Base-by-base conservation (phyloP, 2,329 filamentous ascomycete species). In the Aaosphaeria arxii region DNA sequence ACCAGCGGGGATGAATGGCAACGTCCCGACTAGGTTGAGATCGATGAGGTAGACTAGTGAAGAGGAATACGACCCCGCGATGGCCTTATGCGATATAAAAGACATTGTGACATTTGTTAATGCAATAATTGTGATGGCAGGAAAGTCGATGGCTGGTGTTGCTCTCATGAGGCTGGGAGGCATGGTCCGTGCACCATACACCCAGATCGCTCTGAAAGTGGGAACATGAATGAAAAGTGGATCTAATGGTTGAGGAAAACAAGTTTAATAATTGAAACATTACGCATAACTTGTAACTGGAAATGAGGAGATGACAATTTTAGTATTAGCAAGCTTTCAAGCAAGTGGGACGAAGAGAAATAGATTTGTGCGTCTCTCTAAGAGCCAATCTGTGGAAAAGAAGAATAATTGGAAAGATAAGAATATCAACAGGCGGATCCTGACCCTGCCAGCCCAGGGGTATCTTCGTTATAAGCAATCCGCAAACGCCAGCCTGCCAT, bases 151-250 rank as follows among this genome's bases (percentile, higher is more conserved):
- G 62, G 62, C 58, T 63, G 61, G 58, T 54, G 49, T 55, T 55
- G 31, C 39, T 38, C 5, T 40, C 43, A 40, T 2, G 39, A 35
- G 54, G 51, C 57, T 56, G 53, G 61, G 56, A 58, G 17, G 17
- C 36, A 42, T 51, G 50, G 49, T 13, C 48, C 52, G 56, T 57
- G 53, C 55, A 11, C 54, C 70, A 76, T 48, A 73, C 74, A 59
- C 75, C 73, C 47, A 77, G 57, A 51, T 77, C 74, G 32, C 74
- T 74, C 57, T 77, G 17, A 24, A 24, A 24, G 17, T 24, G 17
- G 17, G 17, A 24, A 24, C 17, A 24, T 24, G 17, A 24, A 24
- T 24, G 17, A 24, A 24, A 24, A 24, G 17, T 24, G 17, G 17
- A 24, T 24, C 17, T 24, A 24, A 24, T 24, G 17, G 3, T 24